Evolutionary conservation across 306 rosid genomes (phyloP).

Genomic region (Datisca glomerata): DNA sequence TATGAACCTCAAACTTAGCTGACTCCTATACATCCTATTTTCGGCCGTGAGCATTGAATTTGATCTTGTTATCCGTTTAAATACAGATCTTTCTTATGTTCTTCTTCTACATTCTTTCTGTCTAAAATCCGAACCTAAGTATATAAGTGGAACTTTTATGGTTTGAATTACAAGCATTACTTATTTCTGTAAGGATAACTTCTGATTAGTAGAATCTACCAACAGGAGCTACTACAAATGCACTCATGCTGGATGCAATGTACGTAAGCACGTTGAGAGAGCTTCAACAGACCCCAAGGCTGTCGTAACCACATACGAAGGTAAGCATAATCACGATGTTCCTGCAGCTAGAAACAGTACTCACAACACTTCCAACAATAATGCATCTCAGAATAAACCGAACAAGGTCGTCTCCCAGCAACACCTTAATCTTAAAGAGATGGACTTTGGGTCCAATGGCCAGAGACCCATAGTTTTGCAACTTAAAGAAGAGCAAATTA

Average conservation of each 20-base stretch:
- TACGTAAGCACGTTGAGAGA: conserved; percentile 95
- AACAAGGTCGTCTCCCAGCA: conserved; percentile 30
- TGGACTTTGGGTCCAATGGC: conserved; percentile 43
- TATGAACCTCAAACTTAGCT: too few species aligned
- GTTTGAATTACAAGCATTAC: background rate
- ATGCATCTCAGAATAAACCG: conserved; percentile 34
- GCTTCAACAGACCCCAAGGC: conserved; percentile 87
- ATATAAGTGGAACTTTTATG: background rate
- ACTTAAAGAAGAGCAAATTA: conserved; percentile 65
- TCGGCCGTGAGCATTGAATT: background rate
- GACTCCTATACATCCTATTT: too few species aligned
- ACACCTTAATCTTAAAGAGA: conserved; percentile 43
- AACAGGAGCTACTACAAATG: conserved; percentile 97
- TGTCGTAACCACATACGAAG: conserved; percentile 82
- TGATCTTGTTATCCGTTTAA: background rate
- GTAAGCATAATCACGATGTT: conserved; percentile 81
- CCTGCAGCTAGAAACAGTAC: conserved; percentile 92
- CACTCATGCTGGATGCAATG: conserved; percentile 78
- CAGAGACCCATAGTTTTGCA: conserved; percentile 56
- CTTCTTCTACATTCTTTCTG: too few species aligned
- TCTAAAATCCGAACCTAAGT: background rate
- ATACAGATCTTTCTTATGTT: background rate
- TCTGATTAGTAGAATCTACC: conserved; percentile 9
- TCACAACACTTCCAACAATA: conserved; percentile 54
- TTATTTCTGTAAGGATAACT: conserved; percentile 1